Conservation (phyloP, 2,329 filamentous ascomycete genomes). For the Beauveria varroae region DNA sequence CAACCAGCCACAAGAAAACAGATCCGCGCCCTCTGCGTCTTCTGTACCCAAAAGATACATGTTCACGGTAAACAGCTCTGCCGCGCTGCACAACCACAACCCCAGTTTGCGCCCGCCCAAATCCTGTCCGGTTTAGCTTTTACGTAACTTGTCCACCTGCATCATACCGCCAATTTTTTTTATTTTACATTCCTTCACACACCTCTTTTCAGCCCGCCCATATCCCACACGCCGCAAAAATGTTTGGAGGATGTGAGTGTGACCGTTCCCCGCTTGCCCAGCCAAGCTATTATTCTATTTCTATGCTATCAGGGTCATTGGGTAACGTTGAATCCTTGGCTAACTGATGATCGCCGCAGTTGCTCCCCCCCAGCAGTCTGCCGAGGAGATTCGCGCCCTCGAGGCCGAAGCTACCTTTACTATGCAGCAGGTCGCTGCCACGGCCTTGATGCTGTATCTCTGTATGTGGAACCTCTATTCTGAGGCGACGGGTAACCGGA, state of each 20-base stretch:
- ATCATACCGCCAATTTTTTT: slow-evolving; percentile 4
- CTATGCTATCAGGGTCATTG: neutral
- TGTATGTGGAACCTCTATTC: slow-evolving; percentile 46
- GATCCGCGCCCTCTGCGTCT: neutral
- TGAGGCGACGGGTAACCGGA: neutral
- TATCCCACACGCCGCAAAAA: slow-evolving; percentile 10
- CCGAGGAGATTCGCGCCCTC: slow-evolving; percentile 61
- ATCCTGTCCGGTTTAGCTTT: neutral
- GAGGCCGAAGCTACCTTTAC: slow-evolving; percentile 62
- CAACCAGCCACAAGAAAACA: neutral
- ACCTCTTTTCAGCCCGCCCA: neutral
- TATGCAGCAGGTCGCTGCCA: slow-evolving; percentile 58
- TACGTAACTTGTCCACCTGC: slow-evolving; percentile 7
- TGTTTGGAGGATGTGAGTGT: slow-evolving; percentile 35
- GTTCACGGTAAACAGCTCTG: neutral
- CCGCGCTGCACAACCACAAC: neutral
- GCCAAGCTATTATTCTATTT: neutral
- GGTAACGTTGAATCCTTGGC: neutral
- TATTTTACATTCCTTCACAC: neutral
- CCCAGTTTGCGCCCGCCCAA: neutral
- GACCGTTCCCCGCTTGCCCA: neutral
- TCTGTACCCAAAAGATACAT: neutral
- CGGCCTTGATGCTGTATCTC: slow-evolving; percentile 64
- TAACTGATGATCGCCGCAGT: slow-evolving; percentile 32
- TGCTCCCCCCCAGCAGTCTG: slow-evolving; percentile 60